Conservation (phyloP, 805 yeast species). For the Brettanomyces sp. region DNA sequence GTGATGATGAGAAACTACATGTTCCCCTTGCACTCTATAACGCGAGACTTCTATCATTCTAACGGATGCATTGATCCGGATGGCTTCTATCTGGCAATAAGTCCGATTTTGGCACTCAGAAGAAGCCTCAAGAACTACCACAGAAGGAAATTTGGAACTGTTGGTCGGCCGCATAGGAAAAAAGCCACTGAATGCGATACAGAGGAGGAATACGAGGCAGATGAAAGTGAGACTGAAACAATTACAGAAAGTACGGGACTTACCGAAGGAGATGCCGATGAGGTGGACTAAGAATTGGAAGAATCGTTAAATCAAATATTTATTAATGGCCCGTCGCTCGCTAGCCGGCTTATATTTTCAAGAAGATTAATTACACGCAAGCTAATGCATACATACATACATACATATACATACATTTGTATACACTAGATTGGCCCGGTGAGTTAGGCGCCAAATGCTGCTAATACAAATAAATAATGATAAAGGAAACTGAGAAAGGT, state of each 20-base stretch:
- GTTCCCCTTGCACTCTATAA: conserved; percentile 20
- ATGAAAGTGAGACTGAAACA: not conserved
- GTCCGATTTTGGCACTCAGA: conserved; percentile 9
- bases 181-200: not conserved
- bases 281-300: not conserved
- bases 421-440: no score
- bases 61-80: conserved; percentile 6
- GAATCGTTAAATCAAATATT: no score
- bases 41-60: conserved; percentile 17
- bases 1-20: conserved; percentile 10
- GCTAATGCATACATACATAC: no score
- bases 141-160: not conserved
- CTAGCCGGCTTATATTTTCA: no score
- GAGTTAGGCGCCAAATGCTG: no score
- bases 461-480: no score
- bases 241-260: not conserved
- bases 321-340: no score
- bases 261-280: not conserved
- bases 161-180: not conserved
- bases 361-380: no score
- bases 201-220: not conserved
- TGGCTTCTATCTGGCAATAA: conserved; percentile 7
- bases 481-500: no score
- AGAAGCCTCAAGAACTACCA: not conserved
- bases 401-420: no score